phyloP scores from a whole-genome alignment of 805 yeast genomes.

The Ogataea populi-albae region DNA sequence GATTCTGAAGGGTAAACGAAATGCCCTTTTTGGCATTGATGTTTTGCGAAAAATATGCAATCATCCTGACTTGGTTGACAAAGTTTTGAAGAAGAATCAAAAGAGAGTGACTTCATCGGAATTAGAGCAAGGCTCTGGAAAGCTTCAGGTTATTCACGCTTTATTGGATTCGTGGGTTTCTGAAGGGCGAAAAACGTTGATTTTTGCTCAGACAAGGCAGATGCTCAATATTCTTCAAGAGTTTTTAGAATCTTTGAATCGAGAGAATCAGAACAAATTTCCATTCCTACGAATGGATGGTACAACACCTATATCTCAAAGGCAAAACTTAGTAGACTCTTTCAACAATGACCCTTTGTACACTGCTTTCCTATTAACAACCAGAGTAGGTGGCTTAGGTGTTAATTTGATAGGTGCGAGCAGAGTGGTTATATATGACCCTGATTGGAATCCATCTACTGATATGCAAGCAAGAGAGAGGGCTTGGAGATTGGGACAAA shows the following conservation, averaged over 20 bases:
- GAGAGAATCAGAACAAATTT: constrained; percentile 29
- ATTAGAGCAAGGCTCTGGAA: constrained; percentile 67
- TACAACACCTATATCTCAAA: constrained; percentile 68
- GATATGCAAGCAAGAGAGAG: constrained; percentile 96
- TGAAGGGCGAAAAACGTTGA: constrained; percentile 72
- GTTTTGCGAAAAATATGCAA: constrained; percentile 88
- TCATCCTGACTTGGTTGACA: constrained; percentile 81
- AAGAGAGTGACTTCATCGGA: constrained; percentile 11
- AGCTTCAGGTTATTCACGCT: constrained; percentile 82
- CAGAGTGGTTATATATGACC: constrained; percentile 89
- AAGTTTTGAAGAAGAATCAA: constrained; percentile 31
- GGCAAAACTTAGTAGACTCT: constrained; percentile 78
- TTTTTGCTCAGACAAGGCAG: constrained; percentile 92
- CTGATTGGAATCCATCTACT: constrained; percentile 98
- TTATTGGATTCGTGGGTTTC: constrained; percentile 70
- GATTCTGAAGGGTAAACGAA: constrained; percentile 70
- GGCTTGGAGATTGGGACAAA: constrained; percentile 97
- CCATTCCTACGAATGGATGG: constrained; percentile 90
- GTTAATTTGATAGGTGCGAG: constrained; percentile 94
- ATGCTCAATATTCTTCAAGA: constrained; percentile 86
- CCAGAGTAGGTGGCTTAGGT: constrained; percentile 95
- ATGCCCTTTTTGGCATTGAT: constrained; percentile 87
- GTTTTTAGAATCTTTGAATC: constrained; percentile 47
- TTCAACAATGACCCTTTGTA: constrained; percentile 64
- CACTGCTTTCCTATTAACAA: constrained; percentile 76